Evolutionary conservation across 2,329 filamentous ascomycete genomes (phyloP), one percentile per base, ranked within the genome.

Genomic region (Stachybotrys echinatus): DNA sequence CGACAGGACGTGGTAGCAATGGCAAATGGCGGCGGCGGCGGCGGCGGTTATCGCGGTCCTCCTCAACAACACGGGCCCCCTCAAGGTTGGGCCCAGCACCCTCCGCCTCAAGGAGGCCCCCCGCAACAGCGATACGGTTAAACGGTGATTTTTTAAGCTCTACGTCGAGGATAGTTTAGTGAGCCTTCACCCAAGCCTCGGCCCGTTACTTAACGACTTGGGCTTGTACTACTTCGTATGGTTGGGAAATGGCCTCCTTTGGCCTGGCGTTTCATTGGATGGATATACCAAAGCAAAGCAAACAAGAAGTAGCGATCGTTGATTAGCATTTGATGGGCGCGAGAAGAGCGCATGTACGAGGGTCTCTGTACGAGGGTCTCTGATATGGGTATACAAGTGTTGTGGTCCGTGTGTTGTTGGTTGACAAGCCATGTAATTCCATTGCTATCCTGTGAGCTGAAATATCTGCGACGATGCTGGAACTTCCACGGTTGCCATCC

Each of bases 1-100:
- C 71, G 80, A 14, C 77, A 70, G 12, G 80, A 84, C 52, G 77
- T 83, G 45, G 72, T 75, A 62, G 71, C 71, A 49, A 79, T 82
- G 72, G 68, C 64, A 56, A 68, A 70, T 44, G 72, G 71, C 27
- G 72, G 68, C n/a, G 66, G 48, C 2, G 52, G 55, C 20, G 47
- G 63, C 1, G 56, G 59, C 21, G 67, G 65, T 47, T 61, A 49
- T 39, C 45, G 23, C 17, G 57, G 59, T 12, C 58, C 55, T n/a
- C 58, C 57, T 6, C 66, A 66, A 18, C 59, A 63, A 31, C 65
- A 63, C 12, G 57, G 59, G 31, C 55, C 64, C 47, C 57, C 65
- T 19, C 70, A 65, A 19, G 69, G 70, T 19, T 68, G 66, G 63
- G 52, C 48, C 12, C 55, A 58, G 48, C 43, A 54, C 47, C 23